Percentiles rank a stretch among this genome's conserved stretches.
These are phyloP conservation scores for Lathyrus aphaca DNA, from an alignment of 306 rosid species.

Conservation along the genomic window DNA sequence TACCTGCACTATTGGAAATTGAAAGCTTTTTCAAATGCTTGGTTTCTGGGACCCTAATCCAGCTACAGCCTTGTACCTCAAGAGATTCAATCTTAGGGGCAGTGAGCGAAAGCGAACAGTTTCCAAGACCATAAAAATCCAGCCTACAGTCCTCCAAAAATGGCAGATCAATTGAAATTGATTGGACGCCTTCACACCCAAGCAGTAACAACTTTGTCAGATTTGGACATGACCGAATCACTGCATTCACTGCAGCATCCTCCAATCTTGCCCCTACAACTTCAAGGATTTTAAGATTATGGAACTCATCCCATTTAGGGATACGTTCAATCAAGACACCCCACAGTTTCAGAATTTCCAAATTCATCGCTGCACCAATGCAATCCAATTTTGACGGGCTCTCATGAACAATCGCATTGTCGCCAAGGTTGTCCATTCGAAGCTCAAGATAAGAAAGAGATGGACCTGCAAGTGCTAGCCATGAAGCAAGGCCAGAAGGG, in stretches of 20 bases:
- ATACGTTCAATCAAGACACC: constrained; percentile 74
- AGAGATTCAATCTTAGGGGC: constrained; percentile 74
- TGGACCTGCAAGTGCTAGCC: constrained; percentile 62
- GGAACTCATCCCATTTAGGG: constrained; percentile 80
- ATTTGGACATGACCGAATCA: constrained; percentile 68
- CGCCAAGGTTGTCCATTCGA: constrained; percentile 78
- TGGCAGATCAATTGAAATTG: constrained; percentile 68
- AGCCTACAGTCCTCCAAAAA: constrained; percentile 75
- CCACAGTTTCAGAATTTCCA: constrained; percentile 87
- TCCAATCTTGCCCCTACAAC: constrained; percentile 82
- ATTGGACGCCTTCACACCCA: constrained; percentile 80
- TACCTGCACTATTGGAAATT: constrained; percentile 82
- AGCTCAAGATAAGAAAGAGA: constrained; percentile 78
- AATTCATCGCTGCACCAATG: constrained; percentile 59
- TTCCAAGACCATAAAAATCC: constrained; percentile 82
- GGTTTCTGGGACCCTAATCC: constrained; percentile 76
- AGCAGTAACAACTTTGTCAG: constrained; percentile 72
- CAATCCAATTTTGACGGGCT: constrained; percentile 75
- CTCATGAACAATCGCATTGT: constrained; percentile 50
- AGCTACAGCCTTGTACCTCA: constrained; percentile 96
- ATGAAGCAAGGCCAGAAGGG: constrained; percentile 74
- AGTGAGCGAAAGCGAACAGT: constrained; percentile 65
- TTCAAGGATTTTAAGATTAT: constrained; percentile 74
- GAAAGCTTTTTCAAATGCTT: constrained; percentile 66
- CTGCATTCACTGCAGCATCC: constrained; percentile 56